Evolutionary conservation across 495 filamentous ascomycete genomes (phyloP).

Genomic region (Amorphotheca resinae): DNA sequence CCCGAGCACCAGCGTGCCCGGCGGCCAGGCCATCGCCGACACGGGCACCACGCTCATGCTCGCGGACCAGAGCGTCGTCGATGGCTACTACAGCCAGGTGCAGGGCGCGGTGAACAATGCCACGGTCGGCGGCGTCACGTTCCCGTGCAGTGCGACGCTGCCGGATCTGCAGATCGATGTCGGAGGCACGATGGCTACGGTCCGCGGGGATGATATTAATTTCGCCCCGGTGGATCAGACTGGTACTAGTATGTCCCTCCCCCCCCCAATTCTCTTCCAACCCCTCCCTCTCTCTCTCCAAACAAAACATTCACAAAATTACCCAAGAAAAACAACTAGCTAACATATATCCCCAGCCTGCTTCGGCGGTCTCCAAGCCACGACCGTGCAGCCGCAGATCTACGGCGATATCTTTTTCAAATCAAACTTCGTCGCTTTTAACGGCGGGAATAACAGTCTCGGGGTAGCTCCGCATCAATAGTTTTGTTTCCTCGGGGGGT

Average conservation of each 20-base stretch:
- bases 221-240: slow-evolving; percentile 43
- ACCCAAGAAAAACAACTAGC: too few species aligned
- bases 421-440: slow-evolving; percentile 67
- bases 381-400: slow-evolving; percentile 47
- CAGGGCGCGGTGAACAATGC: slow-evolving; percentile 37
- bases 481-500: neutral
- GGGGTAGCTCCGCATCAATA: slow-evolving; percentile 44
- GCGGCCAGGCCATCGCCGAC: slow-evolving; percentile 52
- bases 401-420: slow-evolving; percentile 75
- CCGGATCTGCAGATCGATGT: slow-evolving; percentile 58
- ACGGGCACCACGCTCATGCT: slow-evolving; percentile 66
- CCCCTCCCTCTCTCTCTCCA: neutral
- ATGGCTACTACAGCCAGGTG: slow-evolving; percentile 53
- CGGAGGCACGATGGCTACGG: slow-evolving; percentile 44
- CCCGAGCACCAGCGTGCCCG: slow-evolving; percentile 23
- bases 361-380: slow-evolving; percentile 61
- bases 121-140: slow-evolving; percentile 47
- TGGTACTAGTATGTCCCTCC: slow-evolving; percentile 25
- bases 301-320: slow-evolving; percentile 7
- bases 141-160: slow-evolving; percentile 48
- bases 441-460: slow-evolving; percentile 46
- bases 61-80: slow-evolving; percentile 44
- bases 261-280: slow-evolving; percentile 1
- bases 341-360: too few species aligned
- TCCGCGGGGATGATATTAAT: slow-evolving; percentile 55